Evolutionary conservation across 2,329 filamentous ascomycete species (phyloP).

Genomic region (Alternaria arbusti): DNA sequence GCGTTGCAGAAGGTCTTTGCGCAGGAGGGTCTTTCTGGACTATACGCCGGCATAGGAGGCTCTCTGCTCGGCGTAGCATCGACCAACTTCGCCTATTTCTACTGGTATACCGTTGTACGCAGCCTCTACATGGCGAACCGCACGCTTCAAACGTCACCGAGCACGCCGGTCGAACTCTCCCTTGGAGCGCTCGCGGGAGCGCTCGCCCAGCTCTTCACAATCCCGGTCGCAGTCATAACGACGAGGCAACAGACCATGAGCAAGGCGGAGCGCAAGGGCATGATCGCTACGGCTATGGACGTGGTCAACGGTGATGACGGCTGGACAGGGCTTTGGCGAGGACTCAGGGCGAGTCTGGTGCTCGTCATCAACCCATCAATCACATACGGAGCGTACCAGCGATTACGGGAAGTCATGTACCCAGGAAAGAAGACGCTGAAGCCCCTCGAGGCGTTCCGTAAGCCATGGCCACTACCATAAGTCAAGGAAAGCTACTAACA

Average conservation of each 20-base stretch:
- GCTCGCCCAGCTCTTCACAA: conserved; percentile 92
- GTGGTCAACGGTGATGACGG: conserved; percentile 92
- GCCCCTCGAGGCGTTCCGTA: conserved; percentile 90
- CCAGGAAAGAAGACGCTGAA: conserved; percentile 76
- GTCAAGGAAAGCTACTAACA: conserved; percentile 19
- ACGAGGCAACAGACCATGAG: conserved; percentile 94
- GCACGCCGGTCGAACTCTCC: conserved; percentile 80
- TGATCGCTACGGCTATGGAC: conserved; percentile 86
- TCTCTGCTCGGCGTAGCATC: conserved; percentile 90
- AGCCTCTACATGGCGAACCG: conserved; percentile 72
- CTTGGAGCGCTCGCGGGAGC: conserved; percentile 89
- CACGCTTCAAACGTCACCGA: conserved; percentile 68
- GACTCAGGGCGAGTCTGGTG: conserved; percentile 92
- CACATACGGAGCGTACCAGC: conserved; percentile 96
- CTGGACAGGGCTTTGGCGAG: conserved; percentile 87
- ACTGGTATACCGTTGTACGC: conserved; percentile 94
- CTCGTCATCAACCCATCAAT: conserved; percentile 96
- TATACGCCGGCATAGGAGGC: conserved; percentile 89
- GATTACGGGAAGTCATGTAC: conserved; percentile 78
- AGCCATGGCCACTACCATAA: conserved; percentile 49
- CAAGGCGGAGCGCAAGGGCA: conserved; percentile 81
- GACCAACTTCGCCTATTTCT: conserved; percentile 99
- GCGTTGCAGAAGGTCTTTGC: conserved; percentile 84
- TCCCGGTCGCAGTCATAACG: conserved; percentile 93
- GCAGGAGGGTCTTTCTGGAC: conserved; percentile 78